Evolutionary conservation across 2,329 filamentous ascomycete species (phyloP).

Genomic region (Rhinocladiella mackenziei): DNA sequence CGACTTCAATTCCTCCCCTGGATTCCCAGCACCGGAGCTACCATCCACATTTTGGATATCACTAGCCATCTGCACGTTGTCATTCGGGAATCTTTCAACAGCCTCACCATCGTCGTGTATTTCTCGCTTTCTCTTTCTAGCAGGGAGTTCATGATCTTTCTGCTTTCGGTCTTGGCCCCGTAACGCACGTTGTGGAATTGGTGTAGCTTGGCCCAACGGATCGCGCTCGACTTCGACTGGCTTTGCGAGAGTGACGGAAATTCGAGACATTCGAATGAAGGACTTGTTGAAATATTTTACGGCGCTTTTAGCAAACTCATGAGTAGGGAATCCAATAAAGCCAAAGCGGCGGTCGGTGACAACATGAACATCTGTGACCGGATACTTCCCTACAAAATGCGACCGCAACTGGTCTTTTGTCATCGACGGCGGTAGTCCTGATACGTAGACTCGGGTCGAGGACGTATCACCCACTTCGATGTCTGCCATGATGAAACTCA

Average conservation of each 20-base stretch:
- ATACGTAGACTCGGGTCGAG: constrained; percentile 64
- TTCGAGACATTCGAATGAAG: constrained; percentile 93
- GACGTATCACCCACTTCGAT: constrained; percentile 8
- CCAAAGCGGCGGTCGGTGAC: constrained; percentile 86
- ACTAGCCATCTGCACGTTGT: background rate
- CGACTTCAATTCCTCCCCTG: no score
- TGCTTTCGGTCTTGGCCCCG: constrained; percentile 2
- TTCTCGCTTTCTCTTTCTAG: constrained; percentile 24
- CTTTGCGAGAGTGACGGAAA: constrained; percentile 80
- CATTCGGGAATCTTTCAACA: background rate
- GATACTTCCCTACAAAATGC: constrained; percentile 74
- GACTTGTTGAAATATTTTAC: constrained; percentile 94
- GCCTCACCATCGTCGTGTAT: constrained; percentile 11
- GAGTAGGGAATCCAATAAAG: constrained; percentile 86
- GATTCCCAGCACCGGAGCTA: no score
- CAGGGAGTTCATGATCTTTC: constrained; percentile 1
- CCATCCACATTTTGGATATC: no score
- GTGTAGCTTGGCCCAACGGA: constrained; percentile 18
- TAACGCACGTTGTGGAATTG: constrained; percentile 20
- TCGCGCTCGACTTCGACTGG: constrained; percentile 56
- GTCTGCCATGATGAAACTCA: constrained; percentile 4
- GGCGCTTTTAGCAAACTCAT: constrained; percentile 73
- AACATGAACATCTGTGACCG: constrained; percentile 88
- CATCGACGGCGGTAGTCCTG: constrained; percentile 76
- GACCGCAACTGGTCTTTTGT: constrained; percentile 80